Conservation (phyloP, 2,329 filamentous ascomycete species). For the Aureobasidium subglaciale region DNA sequence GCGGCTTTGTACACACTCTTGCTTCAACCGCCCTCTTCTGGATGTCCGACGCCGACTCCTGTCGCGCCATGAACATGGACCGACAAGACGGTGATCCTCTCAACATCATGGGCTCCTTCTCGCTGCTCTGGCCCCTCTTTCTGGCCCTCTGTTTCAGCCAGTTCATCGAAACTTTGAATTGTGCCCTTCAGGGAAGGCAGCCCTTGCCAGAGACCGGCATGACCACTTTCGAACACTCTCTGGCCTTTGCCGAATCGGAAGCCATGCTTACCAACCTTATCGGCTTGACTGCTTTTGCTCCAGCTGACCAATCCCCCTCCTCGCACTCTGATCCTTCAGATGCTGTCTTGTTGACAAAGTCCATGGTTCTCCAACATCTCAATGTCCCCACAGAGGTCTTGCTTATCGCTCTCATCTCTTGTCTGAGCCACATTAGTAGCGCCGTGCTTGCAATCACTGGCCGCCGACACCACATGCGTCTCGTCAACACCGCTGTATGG, state of each 20-base stretch:
- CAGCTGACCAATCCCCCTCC: conserved; percentile 31
- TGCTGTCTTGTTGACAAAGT: conserved; percentile 43
- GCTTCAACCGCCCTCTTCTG: conserved; percentile 66
- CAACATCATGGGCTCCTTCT: conserved; percentile 65
- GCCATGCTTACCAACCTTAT: conserved; percentile 76
- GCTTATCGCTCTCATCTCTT: conserved; percentile 78
- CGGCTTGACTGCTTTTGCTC: conserved; percentile 62
- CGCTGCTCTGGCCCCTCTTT: conserved; percentile 68
- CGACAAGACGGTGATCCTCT: conserved; percentile 46
- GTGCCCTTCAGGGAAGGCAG: conserved; percentile 75
- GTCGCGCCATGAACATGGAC: conserved; percentile 66
- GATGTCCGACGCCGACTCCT: conserved; percentile 67
- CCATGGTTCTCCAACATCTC: conserved; percentile 67
- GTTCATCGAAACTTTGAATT: conserved; percentile 81
- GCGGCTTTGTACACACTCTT: conserved; percentile 64
- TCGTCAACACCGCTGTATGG: conserved; percentile 84
- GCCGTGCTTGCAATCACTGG: conserved; percentile 76
- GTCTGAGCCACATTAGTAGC: conserved; percentile 80
- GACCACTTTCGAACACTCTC: conserved; percentile 91
- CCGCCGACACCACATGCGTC: conserved; percentile 69
- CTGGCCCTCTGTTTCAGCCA: conserved; percentile 64
- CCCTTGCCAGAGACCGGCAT: conserved; percentile 84
- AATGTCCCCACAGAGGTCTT: conserved; percentile 89
- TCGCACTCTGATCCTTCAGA: conserved; percentile 19
- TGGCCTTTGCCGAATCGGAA: conserved; percentile 94